These are phyloP conservation scores for Sclerotinia trifoliorum DNA, from an alignment of 2,329 filamentous ascomycete species.

Conservation along the genomic window DNA sequence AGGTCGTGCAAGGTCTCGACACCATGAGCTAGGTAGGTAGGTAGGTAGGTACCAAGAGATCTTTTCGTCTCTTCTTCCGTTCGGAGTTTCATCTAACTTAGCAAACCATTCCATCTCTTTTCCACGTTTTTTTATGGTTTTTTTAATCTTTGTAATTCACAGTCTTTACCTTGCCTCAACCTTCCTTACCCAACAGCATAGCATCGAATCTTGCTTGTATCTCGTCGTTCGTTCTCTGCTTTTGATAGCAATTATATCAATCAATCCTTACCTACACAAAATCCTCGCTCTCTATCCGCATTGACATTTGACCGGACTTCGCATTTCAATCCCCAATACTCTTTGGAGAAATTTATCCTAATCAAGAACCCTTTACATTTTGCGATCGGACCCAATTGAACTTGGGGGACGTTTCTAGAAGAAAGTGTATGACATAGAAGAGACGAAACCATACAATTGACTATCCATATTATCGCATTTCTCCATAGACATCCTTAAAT, in stretches of 20 bases:
- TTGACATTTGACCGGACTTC: constrained; percentile 1
- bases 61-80: neutral
- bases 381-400: constrained; percentile 3
- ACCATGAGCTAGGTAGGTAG: no score
- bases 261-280: neutral
- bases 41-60: neutral
- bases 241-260: neutral
- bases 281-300: neutral
- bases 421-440: neutral
- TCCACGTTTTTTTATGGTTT: neutral
- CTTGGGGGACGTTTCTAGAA: neutral
- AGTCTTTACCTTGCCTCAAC: no score
- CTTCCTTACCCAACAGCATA: neutral
- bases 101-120: neutral
- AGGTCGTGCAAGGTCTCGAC: neutral
- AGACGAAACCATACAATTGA: neutral
- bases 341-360: neutral
- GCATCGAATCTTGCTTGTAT: neutral
- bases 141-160: neutral
- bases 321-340: neutral
- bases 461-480: neutral
- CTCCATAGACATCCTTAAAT: neutral
- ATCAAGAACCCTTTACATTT: neutral
- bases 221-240: neutral
- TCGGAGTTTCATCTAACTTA: neutral